phyloP scores from a whole-genome alignment of 331 rosid species.

The Malus hybrid region DNA sequence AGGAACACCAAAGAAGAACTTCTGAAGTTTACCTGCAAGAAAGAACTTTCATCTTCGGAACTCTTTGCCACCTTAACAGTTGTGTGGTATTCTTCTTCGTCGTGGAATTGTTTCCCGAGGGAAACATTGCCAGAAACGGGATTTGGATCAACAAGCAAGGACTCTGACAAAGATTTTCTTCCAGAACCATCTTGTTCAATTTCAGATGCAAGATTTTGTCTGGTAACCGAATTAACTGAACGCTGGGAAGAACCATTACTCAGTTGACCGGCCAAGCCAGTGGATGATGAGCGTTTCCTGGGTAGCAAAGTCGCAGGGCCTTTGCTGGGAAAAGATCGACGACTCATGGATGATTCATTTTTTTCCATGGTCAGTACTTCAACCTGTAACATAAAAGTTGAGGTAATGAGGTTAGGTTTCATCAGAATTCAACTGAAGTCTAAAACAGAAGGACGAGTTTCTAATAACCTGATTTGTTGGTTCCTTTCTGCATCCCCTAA shows the following conservation, averaged over 20 bases:
- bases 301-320: constrained; percentile 38
- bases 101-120: constrained; percentile 67
- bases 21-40: constrained; percentile 44
- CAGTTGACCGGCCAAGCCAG: constrained; percentile 47
- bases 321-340: constrained; percentile 45
- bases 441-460: not conserved
- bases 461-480: constrained; percentile 72
- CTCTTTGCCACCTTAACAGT: constrained; percentile 45
- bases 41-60: constrained; percentile 42
- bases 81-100: constrained; percentile 50
- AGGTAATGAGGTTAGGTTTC: not conserved
- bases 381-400: constrained; percentile 37
- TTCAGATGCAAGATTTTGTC: constrained; percentile 70
- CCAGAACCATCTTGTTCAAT: constrained; percentile 79
- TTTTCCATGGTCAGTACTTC: constrained; percentile 77
- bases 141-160: constrained; percentile 48
- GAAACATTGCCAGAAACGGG: constrained; percentile 48
- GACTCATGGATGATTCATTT: constrained; percentile 42
- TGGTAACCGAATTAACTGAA: constrained; percentile 47
- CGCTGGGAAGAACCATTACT: constrained; percentile 44
- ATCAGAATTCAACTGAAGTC: constrained; percentile 3
- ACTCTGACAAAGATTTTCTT: constrained; percentile 77
- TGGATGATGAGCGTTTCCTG: constrained; percentile 45
- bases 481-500: constrained; percentile 92
- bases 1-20: not conserved